Evolutionary conservation across 2,329 filamentous ascomycete genomes (phyloP).

Genomic region (Ophiostoma sp.): DNA sequence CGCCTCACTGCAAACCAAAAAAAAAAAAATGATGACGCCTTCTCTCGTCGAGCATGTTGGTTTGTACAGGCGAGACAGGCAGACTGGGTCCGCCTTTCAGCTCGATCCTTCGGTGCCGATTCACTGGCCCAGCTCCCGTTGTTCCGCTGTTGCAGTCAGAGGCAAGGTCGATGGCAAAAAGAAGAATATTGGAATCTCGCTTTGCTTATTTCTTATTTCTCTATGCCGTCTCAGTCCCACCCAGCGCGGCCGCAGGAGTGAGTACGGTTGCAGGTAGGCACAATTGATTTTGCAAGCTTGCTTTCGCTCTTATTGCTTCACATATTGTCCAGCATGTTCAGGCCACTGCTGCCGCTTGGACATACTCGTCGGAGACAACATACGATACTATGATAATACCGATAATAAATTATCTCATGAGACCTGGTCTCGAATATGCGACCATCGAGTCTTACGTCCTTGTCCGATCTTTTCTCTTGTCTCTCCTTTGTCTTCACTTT

Average conservation of each 20-base stretch:
- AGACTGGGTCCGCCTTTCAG: neutral
- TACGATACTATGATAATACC: neutral
- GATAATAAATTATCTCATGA: neutral
- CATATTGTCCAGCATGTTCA: neutral
- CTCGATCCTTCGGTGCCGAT: slow-evolving; percentile 11
- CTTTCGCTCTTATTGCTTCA: neutral
- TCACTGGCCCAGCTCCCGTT: neutral
- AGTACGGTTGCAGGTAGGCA: too few relatives aligned
- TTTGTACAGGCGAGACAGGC: neutral
- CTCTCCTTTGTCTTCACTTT: neutral
- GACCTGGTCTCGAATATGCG: neutral
- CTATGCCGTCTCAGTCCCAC: neutral
- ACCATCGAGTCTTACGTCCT: neutral
- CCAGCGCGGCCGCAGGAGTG: neutral
- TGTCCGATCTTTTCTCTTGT: neutral
- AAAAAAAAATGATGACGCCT: too few relatives aligned
- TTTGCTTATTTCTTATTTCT: neutral
- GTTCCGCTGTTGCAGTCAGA: neutral
- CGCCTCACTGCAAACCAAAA: too few relatives aligned
- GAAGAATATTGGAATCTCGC: neutral
- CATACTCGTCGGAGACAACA: neutral
- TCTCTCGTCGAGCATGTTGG: neutral
- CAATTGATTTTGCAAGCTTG: too few relatives aligned
- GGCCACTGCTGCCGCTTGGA: too few relatives aligned
- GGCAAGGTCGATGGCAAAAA: neutral